Base-by-base conservation (phyloP, 2,329 filamentous ascomycete species). In the Zymoseptoria crescenta region DNA sequence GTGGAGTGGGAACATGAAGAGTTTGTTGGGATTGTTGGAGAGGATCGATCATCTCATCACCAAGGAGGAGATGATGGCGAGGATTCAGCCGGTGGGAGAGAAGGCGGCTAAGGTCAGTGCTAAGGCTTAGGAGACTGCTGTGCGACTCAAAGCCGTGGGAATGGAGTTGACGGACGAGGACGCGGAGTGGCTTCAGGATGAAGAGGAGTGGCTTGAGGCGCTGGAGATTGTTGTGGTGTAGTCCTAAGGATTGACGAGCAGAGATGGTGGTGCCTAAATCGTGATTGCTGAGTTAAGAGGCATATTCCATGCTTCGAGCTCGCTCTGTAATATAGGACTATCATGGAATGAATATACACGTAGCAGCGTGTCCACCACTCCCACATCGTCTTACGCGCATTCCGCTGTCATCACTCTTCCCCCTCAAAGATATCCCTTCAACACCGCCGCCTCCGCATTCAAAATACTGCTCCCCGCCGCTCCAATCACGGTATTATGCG, bases 1-100 rank as follows among this genome's bases (percentile, higher is more conserved):
- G 77, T 99, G 94, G 94, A 96, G 91, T 74, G 87, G 89, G 70
- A 96, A 96, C 76, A 97, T 96, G 91, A 96, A 94, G 87, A 92
- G 87, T 72, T 77, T 96, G 69, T 77, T 96, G 65, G 91, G 90
- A 9, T 77, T 93, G 57, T 73, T 96, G 71, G 91, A 96, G 81
- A 83, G 91, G 64, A 95, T 99, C 62, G 94, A 99, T 73, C 94
- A 99, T 75, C 81, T 99, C 70, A 99, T 99, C 71, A 99, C 95
- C 57, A 97, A 97, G 82, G 94, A 99, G 78, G 94, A 99, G 81
- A 99, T 99, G 94, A 99, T 99, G 94, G 94, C 94, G 49, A 84
- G 92, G 60, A 97, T 99, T 70, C 87, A 94, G 75, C 90, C 90
- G 5, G 76, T 74, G 64, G 70, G 72, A n/a, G 74, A 75, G 58